Evolutionary conservation across 352 stramenopile genomes (phyloP), one percentile per base, ranked within the genome.

Genomic region (Phytopythium chamaehyphon): DNA sequence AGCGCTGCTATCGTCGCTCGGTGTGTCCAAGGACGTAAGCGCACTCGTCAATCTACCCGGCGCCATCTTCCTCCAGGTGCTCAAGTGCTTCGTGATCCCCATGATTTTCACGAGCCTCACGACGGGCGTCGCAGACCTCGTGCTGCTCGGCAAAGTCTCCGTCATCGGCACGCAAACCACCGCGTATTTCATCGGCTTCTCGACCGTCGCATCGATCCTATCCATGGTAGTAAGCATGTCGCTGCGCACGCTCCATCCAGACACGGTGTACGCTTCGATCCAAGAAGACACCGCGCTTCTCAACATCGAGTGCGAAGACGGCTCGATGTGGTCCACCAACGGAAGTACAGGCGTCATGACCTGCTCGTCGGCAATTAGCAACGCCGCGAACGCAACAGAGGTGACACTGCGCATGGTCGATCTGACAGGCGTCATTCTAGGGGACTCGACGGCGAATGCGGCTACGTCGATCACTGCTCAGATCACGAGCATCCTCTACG

Each of bases 81-180:
- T 75, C 50, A 68, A 71, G 35, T 71, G 57, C 21, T 63, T 75
- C 36, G 66, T 75, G 21, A 62, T 75, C 8, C 55, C 55, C 28
- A 56, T 62, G 47, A 46, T 62, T 21, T 62, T 62, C 31, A 50
- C 40, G 5, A 57, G 42, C 44, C n/a, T 62, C 28, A 21, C 51
- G 1, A 53, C 51, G 1, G 49, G 48, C 40, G 40, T 62, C 16
- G 51, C 42, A 14, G 39, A 62, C 35, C 40, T 62, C 19, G 51
- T 62, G 37, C 35, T 57, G 19, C 19, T 57, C 21, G 55, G 55
- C 2, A 62, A 62, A 22, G 55, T 57, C 2, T 51, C 40, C 11
- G 33, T 43, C 2, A 62, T 62, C 33, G 55, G 55, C 12, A 53
- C 38, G 15, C 47, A 38, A 8, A 57, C 47, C 15, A 37, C 40